Evolutionary conservation across 257 asterid genomes (phyloP), one percentile per base, ranked within the genome.

Genomic region (Nicotiana sylvestris): DNA sequence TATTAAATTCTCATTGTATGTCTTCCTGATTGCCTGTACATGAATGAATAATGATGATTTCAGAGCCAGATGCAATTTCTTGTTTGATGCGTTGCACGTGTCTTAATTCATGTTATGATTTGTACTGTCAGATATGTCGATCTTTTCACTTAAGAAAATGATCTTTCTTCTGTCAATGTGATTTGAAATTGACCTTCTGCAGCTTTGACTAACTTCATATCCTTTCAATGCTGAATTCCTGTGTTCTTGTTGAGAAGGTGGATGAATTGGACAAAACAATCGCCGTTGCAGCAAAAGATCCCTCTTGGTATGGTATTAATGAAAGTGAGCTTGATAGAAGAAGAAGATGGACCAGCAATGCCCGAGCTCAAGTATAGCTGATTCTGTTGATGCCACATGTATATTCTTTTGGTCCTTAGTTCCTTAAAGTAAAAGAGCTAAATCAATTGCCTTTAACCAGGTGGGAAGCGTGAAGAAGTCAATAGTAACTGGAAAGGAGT

Each of bases 221-320:
- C 79, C 78, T 86, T 81, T 62, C 49, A 53, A 86, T 86, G 81
- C 92, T 92, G 91, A 93, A 87, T 78, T 64, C 84, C 69, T 84
- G 61, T 84, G 84, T 92, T 88, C 85, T 84, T 91, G 89, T 85
- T 89, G 84, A 93, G 83, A 92, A 96, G 99, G 98, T 96, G 85
- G 98, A 94, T 93, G 98, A 94, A 83, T 84, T 96, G 97, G 97
- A 91, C 89, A 96, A 95, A 87, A 88, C 98, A 82, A 93, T 96
- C 86, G 70, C 92, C 43, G 97, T 96, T 79, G 98, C 98, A 27
- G 89, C 98, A 64, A 93, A 91, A 85, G 92, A 96, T 87, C 99
- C 98, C 82, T 65, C 94, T 81, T 81, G 85, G 84, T 96, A 93
- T 87, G 97, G 98, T 85, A 91, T 91, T 61, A 86, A 86, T 87